A percentile compares a stretch with the other conserved stretches of the same genome.
These are phyloP conservation scores for Capronia coronata DNA, from an alignment of 2,329 filamentous ascomycete genomes.

Conservation along the genomic window DNA sequence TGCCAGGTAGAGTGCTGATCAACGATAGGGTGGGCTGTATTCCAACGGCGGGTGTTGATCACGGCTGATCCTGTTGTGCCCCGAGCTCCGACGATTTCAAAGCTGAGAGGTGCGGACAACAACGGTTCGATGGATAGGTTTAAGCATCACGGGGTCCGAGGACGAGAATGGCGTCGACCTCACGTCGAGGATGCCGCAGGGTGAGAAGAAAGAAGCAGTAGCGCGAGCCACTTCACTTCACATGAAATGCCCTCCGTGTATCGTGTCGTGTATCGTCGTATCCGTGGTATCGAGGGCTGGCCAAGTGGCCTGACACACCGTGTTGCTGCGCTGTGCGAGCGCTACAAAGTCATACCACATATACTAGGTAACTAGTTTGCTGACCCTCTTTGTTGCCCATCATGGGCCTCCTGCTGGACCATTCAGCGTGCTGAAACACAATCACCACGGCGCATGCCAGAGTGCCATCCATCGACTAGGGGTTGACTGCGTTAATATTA, in stretches of 20 bases:
- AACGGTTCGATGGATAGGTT: neutral
- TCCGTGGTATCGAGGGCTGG: conserved; percentile 3
- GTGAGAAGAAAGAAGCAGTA: neutral
- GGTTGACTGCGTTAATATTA: neutral
- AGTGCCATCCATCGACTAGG: neutral
- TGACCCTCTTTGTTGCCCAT: neutral
- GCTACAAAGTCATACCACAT: neutral
- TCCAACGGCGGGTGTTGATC: neutral
- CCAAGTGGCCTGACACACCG: conserved; percentile 6
- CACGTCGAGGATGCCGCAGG: neutral
- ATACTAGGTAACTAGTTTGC: neutral
- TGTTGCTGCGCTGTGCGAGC: neutral
- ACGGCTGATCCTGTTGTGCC: conserved; percentile 2
- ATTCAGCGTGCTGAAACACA: conserved; percentile 4
- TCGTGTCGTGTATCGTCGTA: no score
- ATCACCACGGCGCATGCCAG: neutral
- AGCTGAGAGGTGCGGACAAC: neutral
- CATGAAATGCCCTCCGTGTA: neutral
- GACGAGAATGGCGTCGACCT: neutral
- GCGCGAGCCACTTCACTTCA: neutral
- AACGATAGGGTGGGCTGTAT: conserved; percentile 1
- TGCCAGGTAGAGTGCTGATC: conserved; percentile 1
- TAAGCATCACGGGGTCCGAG: neutral
- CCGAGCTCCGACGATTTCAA: neutral
- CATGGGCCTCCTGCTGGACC: neutral